Evolutionary conservation across 2,329 filamentous ascomycete species (phyloP), one percentile per base, ranked within the genome.

Genomic region (Diaporthe helianthi): DNA sequence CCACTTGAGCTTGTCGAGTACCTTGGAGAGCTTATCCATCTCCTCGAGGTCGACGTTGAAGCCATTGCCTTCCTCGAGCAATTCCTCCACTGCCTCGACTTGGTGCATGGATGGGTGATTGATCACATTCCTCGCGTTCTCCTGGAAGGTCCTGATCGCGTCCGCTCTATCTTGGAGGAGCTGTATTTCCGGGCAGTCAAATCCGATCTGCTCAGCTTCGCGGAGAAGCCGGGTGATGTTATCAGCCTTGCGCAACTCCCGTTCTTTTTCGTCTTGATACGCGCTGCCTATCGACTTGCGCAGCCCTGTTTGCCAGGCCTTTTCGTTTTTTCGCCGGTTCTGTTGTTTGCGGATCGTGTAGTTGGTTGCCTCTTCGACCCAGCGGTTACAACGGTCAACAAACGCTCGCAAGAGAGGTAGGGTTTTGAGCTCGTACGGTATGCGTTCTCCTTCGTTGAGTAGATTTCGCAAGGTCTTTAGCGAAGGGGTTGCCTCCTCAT

Each of bases 311-410:
- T 93, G 92, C 89, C 92, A 96, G 53, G 88, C 88, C 77, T 93
- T 96, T 76, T 98, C 95, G 79, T 92, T 97, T 81, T 98, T 98
- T 71, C 95, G 93, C 72, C 96, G 92, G 77, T 97, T 97, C 81
- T 98, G 95, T 82, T 98, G 95, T 83, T 99, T 99, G 75, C 96
- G 92, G 70, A 96, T 94, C 76, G 94, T 97, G 83, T 97, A 99
- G 78, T 92, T 94, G 76, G 93, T 96, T 73, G 96, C 96, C 82
- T 98, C 95, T 76, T 98, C 96, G 72, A 98, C 93, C 92, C 97
- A 98, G 78, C 97, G 94, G 80, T 97, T 97, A 83, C 96, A 98
- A 76, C 93, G 91, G 75, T 97, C 94, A 79, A 99, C 96, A 82
- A 97, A 99, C 73, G 91, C 88, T 80, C 90, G 92, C 74, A 99